Base-by-base conservation (phyloP, 257 asterid genomes). In the Solanum rostratum region DNA sequence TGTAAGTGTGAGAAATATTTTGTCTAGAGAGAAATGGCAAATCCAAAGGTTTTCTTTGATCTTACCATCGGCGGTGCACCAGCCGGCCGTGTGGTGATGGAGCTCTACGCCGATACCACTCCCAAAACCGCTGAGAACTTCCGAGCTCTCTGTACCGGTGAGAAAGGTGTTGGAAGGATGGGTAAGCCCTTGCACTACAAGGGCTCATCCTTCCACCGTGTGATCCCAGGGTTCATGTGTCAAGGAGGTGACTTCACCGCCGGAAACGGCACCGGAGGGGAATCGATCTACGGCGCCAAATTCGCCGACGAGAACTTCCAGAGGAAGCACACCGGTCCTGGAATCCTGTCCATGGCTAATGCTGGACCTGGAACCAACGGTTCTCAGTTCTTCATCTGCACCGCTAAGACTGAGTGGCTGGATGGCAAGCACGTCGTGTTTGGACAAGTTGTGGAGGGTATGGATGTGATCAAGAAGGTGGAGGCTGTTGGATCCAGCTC, bases 241-340 rank as follows among this genome's bases (percentile, higher is more conserved):
- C 96, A 93, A 88, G 97, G 94, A 6, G 96, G 97, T 14, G 96
- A 93, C 46, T 93, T 93, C 93, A 93, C 95, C 79, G 91, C 91
- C 86, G 95, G 96, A 7, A 93, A 93, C 84, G 97, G 96, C 18
- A 91, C 95, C 45, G 97, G 93, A 0, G 96, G 96, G 7, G 96
- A 93, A 82, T 93, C 97, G 81, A 93, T 92, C 87, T 91, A 92
- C 85, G 97, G 95, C 10, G 11, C 91, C 0, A 92, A 91, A 55
- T 92, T 92, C 81, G 90, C 90, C 2, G 97, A 93, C 19, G 95
- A 93, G 91, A 93, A 93, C 65, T 93, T 93, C 90, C 85, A 65
- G 14, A 93, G 80, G 91, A 93, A 92, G 91, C 97, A 93, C 91
- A 93, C 94, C 5, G 95, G 94, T 0, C 84, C 93, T 0, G 93